Evolutionary conservation across 169 alveolate species (phyloP), one percentile per base, ranked within the genome.

Genomic region (Plasmodium blacklocki): DNA sequence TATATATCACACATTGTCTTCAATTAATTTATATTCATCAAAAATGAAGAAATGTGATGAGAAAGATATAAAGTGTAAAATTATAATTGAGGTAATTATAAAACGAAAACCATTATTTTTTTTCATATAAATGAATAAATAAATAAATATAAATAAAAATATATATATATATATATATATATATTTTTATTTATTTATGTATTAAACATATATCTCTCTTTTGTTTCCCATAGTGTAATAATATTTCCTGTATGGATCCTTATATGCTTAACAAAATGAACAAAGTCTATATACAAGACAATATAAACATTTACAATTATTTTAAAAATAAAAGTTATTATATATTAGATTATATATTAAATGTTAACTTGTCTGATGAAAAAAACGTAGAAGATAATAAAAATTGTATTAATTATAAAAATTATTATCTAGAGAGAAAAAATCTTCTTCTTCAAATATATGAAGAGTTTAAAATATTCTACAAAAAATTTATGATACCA

Each of bases 71-170:
- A 80, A 80, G 66, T 32, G 9, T 32, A 32, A 32, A 32, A 80
- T 80, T 23, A 80, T 80, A 54, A 68, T 80, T 32, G 90, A 80
- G 76, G 90, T 80, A 80, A 66, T 15, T n/a, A 52, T 56, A 75
- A 18, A 1, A 11, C 14, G 43, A 21, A 32, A 15, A 29, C 2
- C 0, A 12, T 3, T 0, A 9, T 9, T 3, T 21, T 23, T 19
- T 11, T n/a, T 6, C 19, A 23, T 63, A 29, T 18, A 29, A 62
- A 73, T 54, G 18, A 8, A 59, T n/a, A 23, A 19, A 15, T 45
- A 29, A 21, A 45, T 1, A 39, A 39, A 67, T 15, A 66, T 15
- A 9, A 32, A 66, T 54, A 54, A 9, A n/a, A 9, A 54, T 54
- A 6, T 54, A 54, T 52, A 45, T 45, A 12, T 43, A 68, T 68